Evolutionary conservation across 306 rosid genomes (phyloP).

Genomic region (Lagenaria siceraria): DNA sequence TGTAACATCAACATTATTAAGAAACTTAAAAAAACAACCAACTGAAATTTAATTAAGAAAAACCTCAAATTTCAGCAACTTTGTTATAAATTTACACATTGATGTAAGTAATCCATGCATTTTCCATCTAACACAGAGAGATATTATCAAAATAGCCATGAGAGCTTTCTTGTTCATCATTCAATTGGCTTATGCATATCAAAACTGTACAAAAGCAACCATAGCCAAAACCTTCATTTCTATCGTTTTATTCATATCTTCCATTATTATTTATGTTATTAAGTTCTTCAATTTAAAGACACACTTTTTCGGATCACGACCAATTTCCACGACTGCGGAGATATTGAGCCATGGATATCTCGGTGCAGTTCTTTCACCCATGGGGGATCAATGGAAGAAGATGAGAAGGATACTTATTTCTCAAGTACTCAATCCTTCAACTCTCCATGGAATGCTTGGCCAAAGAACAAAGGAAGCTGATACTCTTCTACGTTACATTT

Average conservation of each 20-base stretch:
- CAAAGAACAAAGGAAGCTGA: not conserved
- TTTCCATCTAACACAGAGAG: too few relatives aligned
- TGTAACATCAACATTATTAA: too few relatives aligned
- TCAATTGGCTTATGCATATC: not conserved
- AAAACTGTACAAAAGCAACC: not conserved
- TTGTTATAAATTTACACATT: too few relatives aligned
- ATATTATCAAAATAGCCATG: not conserved
- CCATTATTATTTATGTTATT: not conserved
- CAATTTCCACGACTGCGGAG: not conserved
- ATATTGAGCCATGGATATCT: not conserved
- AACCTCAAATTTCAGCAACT: too few relatives aligned
- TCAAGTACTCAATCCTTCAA: not conserved
- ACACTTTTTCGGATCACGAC: not conserved
- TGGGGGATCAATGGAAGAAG: not conserved
- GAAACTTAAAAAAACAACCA: too few relatives aligned
- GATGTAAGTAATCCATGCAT: too few relatives aligned
- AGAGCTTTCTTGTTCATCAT: not conserved
- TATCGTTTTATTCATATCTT: not conserved
- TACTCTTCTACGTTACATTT: not conserved
- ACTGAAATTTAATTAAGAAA: too few relatives aligned
- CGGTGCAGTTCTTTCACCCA: not conserved
- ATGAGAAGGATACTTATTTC: not conserved
- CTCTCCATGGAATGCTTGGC: not conserved
- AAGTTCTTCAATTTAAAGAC: not conserved
- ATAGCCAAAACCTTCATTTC: not conserved